These are phyloP conservation scores for Pseudozyma sp. DNA, from an alignment of 1,284 basidiomycete genomes.

Conservation along the genomic window DNA sequence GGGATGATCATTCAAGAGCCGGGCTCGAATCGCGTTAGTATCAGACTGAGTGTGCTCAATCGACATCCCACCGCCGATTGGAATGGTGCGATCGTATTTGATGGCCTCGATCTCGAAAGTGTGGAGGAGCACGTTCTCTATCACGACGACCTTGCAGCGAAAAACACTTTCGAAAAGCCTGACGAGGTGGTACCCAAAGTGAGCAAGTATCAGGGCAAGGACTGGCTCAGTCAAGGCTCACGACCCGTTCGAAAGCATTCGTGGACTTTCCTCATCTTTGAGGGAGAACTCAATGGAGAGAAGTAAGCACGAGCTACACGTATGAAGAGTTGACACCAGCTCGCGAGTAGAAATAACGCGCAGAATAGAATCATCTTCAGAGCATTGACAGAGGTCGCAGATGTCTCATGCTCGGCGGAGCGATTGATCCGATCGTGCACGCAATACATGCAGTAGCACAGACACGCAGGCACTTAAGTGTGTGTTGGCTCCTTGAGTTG, in stretches of 20 bases:
- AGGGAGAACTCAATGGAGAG: constrained; percentile 1
- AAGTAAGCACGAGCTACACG: neutral
- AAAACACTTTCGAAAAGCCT: constrained; percentile 47
- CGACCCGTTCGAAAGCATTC: constrained; percentile 37
- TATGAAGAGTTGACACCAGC: too few relatives aligned
- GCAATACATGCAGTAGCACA: too few relatives aligned
- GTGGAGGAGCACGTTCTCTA: constrained; percentile 40
- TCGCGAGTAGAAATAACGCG: too few relatives aligned
- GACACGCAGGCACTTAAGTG: too few relatives aligned
- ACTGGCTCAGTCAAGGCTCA: constrained; percentile 18
- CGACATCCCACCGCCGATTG: constrained; percentile 66
- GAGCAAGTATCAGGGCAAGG: constrained; percentile 24
- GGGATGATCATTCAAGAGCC: constrained; percentile 70
- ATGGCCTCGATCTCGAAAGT: constrained; percentile 35
- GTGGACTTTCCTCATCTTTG: constrained; percentile 42
- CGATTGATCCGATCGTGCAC: too few relatives aligned
- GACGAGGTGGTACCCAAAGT: constrained; percentile 33
- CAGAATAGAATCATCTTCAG: too few relatives aligned
- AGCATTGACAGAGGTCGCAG: too few relatives aligned
- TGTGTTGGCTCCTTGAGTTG: too few relatives aligned
- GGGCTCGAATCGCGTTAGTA: constrained; percentile 58
- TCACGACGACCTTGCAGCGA: constrained; percentile 36
- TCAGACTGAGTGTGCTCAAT: constrained; percentile 73
- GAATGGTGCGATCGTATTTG: constrained; percentile 28
- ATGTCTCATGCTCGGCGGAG: too few relatives aligned